phyloP scores from a whole-genome alignment of 805 yeast genomes.

The Candida ipomoeae region DNA sequence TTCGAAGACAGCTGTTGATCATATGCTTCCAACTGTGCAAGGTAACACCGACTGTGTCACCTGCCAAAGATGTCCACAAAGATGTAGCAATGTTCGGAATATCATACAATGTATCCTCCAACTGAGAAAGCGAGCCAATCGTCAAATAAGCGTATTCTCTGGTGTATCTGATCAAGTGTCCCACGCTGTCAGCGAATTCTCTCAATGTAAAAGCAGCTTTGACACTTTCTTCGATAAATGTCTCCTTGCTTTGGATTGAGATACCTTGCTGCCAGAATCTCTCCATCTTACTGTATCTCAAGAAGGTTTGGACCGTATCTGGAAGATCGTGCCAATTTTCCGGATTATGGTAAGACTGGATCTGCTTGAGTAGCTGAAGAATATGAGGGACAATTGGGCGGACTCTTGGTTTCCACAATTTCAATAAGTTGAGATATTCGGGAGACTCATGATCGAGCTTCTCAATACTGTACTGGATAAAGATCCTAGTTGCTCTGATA shows the following conservation, averaged over 20 bases:
- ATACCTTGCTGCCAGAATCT: slow-evolving; percentile 99
- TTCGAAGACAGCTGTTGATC: slow-evolving; percentile 83
- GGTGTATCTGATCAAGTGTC: slow-evolving; percentile 91
- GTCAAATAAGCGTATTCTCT: slow-evolving; percentile 93
- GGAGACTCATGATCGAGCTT: slow-evolving; percentile 75
- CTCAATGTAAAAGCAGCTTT: slow-evolving; percentile 90
- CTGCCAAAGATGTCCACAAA: slow-evolving; percentile 85
- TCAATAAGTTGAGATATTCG: slow-evolving; percentile 65
- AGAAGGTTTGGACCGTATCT: slow-evolving; percentile 84
- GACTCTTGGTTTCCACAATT: slow-evolving; percentile 89
- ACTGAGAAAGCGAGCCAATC: slow-evolving; percentile 80
- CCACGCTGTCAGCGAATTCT: slow-evolving; percentile 97
- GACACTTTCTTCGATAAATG: slow-evolving; percentile 89
- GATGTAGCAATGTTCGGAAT: slow-evolving; percentile 74
- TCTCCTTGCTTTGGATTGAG: slow-evolving; percentile 87
- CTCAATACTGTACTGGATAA: slow-evolving; percentile 93
- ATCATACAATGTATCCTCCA: slow-evolving; percentile 84
- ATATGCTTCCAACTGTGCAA: slow-evolving; percentile 97
- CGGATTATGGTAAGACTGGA: slow-evolving; percentile 93
- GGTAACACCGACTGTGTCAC: slow-evolving; percentile 80
- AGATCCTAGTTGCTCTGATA: slow-evolving; percentile 89
- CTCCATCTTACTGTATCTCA: slow-evolving; percentile 83
- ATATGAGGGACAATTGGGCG: slow-evolving; percentile 90
- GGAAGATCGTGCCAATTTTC: slow-evolving; percentile 88
- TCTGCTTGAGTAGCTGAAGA: slow-evolving; percentile 78